These are phyloP conservation scores for Zoysia pacifica DNA, from an alignment of 176 grass and related monocot genomes.

Conservation along the genomic window DNA sequence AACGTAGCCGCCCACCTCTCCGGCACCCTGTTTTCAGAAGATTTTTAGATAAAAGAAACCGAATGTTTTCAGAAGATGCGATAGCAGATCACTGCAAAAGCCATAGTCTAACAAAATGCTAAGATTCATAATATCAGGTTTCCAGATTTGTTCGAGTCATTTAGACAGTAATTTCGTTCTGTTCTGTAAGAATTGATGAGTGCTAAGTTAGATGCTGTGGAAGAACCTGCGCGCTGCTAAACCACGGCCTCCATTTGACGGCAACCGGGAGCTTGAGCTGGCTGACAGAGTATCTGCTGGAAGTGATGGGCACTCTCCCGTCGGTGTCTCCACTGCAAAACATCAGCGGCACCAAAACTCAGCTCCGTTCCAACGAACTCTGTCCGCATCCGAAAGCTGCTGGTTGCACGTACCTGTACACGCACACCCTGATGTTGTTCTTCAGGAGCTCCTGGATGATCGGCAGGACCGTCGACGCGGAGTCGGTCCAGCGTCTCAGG, in stretches of 20 bases:
- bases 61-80: neutral
- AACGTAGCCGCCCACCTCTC: slow-evolving; percentile 71
- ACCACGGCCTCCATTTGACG: slow-evolving; percentile 66
- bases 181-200: neutral
- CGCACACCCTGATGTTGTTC: slow-evolving; percentile 56
- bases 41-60: neutral
- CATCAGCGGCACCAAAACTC: neutral
- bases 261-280: slow-evolving; percentile 54
- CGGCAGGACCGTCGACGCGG: slow-evolving; percentile 56
- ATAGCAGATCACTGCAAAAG: too few species aligned
- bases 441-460: slow-evolving; percentile 60
- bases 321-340: slow-evolving; percentile 74
- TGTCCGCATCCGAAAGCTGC: neutral
- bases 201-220: neutral
- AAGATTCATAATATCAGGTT: neutral
- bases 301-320: slow-evolving; percentile 76
- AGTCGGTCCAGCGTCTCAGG: slow-evolving; percentile 55
- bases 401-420: slow-evolving; percentile 62
- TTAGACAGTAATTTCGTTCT: accelerated
- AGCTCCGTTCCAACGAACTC: neutral
- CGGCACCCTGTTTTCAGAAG: slow-evolving; percentile 37
- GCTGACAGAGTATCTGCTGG: slow-evolving; percentile 75
- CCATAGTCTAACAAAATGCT: neutral
- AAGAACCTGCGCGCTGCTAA: slow-evolving; percentile 53
- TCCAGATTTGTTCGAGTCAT: neutral